Evolutionary conservation across 805 yeast genomes (phyloP), one percentile per base, ranked within the genome.

Genomic region (Metschnikowia drakensbergensis): DNA sequence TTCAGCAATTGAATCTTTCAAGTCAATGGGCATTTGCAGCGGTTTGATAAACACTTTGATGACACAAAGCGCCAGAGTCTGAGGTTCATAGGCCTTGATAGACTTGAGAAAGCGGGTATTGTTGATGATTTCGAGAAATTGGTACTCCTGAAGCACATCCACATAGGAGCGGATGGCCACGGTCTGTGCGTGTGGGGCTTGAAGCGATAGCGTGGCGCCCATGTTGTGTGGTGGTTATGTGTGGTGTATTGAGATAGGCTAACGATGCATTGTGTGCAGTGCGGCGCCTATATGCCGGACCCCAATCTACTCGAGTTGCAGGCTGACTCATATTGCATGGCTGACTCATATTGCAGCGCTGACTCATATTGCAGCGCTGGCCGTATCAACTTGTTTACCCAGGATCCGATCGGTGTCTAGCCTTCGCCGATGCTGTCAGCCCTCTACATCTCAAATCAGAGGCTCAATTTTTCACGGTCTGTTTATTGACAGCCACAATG

Each of bases 151-250:
- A 8, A 92, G 72, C 37, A 87, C 88, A 59, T 90, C 90, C 28
- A 92, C 80, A 57, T 91, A 92, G 1, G 97, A 91, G 23, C 92
- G 89, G 2, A 90, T 76, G 5, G 96, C 96, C 58, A 92, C 88
- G 1, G 97, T 88, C 3, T 96, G 90, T 1, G 96, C 89, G 3
- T 96, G 83, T 9, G 96, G 97, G 7, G 96, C 88, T 63, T 89
- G 69, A 31, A 88, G 72, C 1, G 97, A 91, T 51, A 92, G 70
- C 62, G 86, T 87, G 10, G 88, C 88, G 11, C 97, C 97, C 97
- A 91, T 90, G 30, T 10, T 7, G 13, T n/a, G 5, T 11, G 22
- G 37, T 32, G 13, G 25, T 6, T 37, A 33, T n/a, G 23, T n/a
- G 37, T 4, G 3, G 41, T 13, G 13, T 26, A 2, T 11, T 13